A percentile compares a stretch with the other conserved stretches of the same genome.
phyloP scores from a whole-genome alignment of 805 yeast species.

The Teunomyces atbi region DNA sequence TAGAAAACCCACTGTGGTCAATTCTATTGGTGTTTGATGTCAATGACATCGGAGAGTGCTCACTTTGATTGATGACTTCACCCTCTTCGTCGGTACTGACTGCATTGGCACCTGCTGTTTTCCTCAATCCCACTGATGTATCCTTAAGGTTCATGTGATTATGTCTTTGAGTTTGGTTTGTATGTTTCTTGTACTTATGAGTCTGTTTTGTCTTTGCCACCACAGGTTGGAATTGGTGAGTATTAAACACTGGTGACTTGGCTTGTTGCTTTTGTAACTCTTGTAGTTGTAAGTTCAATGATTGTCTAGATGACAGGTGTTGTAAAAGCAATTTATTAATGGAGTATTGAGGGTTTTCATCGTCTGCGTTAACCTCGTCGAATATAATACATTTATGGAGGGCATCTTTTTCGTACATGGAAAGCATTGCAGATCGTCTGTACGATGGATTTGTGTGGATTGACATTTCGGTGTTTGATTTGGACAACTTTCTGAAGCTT shows the following conservation, averaged over 20 bases:
- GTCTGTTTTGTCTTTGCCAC: not conserved
- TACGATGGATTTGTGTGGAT: slow-evolving; percentile 44
- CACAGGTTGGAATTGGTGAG: slow-evolving; percentile 1
- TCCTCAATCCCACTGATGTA: slow-evolving; percentile 38
- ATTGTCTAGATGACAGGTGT: slow-evolving; percentile 36
- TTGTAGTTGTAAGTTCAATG: slow-evolving; percentile 28
- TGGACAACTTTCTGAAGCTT: slow-evolving; percentile 21
- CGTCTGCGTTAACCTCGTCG: slow-evolving; percentile 20
- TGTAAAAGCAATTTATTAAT: slow-evolving; percentile 37
- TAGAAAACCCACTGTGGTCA: slow-evolving; percentile 40
- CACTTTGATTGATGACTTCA: slow-evolving; percentile 8
- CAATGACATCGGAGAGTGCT: slow-evolving; percentile 2
- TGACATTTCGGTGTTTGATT: slow-evolving; percentile 35
- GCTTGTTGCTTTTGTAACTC: slow-evolving; percentile 18
- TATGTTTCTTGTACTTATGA: slow-evolving; percentile 7
- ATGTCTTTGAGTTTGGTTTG: slow-evolving; percentile 20
- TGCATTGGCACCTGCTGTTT: slow-evolving; percentile 15
- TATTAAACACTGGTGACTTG: slow-evolving; percentile 7
- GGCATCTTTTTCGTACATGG: slow-evolving; percentile 37
- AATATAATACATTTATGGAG: slow-evolving; percentile 35
- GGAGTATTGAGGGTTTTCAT: slow-evolving; percentile 40
- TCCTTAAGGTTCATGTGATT: slow-evolving; percentile 40
- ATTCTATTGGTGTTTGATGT: not conserved
- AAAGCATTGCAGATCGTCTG: slow-evolving; percentile 45
- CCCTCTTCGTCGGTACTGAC: slow-evolving; percentile 3